A percentile compares a stretch with the other conserved stretches of the same genome.
Conservation (phyloP, 179 eudicot genomes). For the Patellifolia procumbens region DNA sequence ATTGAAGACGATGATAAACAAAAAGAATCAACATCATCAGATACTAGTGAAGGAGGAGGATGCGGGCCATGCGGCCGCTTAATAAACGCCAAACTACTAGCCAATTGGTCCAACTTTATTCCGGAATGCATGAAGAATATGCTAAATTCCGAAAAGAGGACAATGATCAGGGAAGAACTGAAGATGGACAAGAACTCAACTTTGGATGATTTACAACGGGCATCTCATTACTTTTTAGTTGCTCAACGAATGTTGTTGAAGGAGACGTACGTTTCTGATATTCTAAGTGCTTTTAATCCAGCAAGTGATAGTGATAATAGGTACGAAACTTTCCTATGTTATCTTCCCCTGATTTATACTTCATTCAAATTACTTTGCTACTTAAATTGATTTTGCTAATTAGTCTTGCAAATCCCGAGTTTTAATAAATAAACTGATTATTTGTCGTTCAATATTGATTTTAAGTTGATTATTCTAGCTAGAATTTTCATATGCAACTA, state of each 20-base stretch:
- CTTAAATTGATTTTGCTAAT: no score
- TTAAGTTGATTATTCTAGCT: no score
- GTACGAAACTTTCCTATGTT: no score
- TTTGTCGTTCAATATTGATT: no score
- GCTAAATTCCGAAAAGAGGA: background rate
- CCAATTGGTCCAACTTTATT: background rate
- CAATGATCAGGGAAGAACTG: background rate
- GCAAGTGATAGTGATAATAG: background rate
- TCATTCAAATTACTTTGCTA: no score
- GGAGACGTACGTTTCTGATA: background rate
- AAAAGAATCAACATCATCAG: background rate
- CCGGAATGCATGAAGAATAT: background rate
- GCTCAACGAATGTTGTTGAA: background rate
- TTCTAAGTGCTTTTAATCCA: background rate
- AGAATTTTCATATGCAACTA: no score
- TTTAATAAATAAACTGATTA: no score
- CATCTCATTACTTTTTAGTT: background rate
- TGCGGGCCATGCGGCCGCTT: no score
- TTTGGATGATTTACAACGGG: conserved; percentile 11
- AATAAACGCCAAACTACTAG: background rate
- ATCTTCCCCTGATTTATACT: no score
- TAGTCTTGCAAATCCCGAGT: no score
- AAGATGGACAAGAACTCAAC: background rate
- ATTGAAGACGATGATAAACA: background rate
- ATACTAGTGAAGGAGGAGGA: background rate